These are phyloP conservation scores for Vinca minor DNA, from an alignment of 257 asterid genomes.

Conservation along the genomic window DNA sequence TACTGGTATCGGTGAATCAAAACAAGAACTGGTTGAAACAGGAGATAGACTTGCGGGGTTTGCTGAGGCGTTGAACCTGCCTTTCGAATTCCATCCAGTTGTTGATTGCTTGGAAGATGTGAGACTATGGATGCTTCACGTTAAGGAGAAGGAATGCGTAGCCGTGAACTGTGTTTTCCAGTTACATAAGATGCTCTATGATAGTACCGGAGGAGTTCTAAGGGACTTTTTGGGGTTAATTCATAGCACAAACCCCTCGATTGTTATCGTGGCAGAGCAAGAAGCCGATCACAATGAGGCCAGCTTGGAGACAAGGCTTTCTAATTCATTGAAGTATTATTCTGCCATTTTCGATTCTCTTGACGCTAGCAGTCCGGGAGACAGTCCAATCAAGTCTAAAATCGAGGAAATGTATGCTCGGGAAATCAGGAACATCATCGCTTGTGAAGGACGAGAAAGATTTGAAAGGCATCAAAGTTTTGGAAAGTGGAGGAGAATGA, in stretches of 20 bases:
- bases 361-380: slow-evolving; percentile 45
- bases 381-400: slow-evolving; percentile 50
- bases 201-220: slow-evolving; percentile 40
- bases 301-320: slow-evolving; percentile 46
- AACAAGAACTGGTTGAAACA: slow-evolving; percentile 75
- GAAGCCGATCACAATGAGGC: slow-evolving; percentile 63
- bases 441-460: slow-evolving; percentile 78
- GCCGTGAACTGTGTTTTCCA: slow-evolving; percentile 74
- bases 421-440: slow-evolving; percentile 63
- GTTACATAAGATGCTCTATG: slow-evolving; percentile 73
- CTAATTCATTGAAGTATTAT: slow-evolving; percentile 53
- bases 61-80: slow-evolving; percentile 57
- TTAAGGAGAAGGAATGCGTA: slow-evolving; percentile 71
- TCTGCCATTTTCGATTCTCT: slow-evolving; percentile 72
- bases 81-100: slow-evolving; percentile 84
- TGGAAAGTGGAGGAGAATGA: slow-evolving; percentile 49
- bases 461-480: slow-evolving; percentile 61
- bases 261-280: slow-evolving; percentile 71
- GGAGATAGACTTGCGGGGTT: slow-evolving; percentile 68
- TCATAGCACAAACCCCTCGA: slow-evolving; percentile 64
- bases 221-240: slow-evolving; percentile 62
- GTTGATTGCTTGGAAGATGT: slow-evolving; percentile 89
- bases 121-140: slow-evolving; percentile 98
- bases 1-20: slow-evolving; percentile 86
- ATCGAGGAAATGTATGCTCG: slow-evolving; percentile 73